Percentiles rank a stretch among this genome's conserved stretches.
phyloP scores from a whole-genome alignment of 108 stramenopile species.

The Cylindrotheca fusiformis region DNA sequence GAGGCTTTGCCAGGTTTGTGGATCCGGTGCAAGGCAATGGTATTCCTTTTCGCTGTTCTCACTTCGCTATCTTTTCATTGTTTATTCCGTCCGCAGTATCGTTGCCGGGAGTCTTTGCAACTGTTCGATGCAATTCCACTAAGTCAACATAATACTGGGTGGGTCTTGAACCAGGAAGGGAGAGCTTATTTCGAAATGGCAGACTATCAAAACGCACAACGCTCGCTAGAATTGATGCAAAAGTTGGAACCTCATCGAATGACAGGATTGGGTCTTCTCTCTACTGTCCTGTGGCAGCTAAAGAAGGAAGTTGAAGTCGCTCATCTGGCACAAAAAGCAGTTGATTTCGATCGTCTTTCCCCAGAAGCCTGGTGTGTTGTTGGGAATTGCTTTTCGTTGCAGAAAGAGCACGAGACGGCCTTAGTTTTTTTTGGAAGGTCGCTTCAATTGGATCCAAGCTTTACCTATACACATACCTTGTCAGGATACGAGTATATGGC shows the following conservation, averaged over 20 bases:
- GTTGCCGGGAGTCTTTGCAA: conserved; percentile 74
- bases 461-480: conserved; percentile 94
- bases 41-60: not conserved
- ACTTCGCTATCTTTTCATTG: not conserved
- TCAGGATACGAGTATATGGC: conserved; percentile 97
- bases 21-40: not conserved
- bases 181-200: conserved; percentile 93
- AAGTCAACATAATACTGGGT: conserved; percentile 85
- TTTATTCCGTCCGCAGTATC: conserved; percentile 37
- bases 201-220: conserved; percentile 87
- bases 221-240: conserved; percentile 82
- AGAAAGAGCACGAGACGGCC: conserved; percentile 97
- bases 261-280: conserved; percentile 90
- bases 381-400: conserved; percentile 96
- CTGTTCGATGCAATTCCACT: conserved; percentile 75
- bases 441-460: conserved; percentile 84
- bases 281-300: conserved; percentile 93
- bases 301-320: conserved; percentile 95
- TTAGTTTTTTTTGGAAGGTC: conserved; percentile 92
- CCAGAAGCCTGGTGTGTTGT: conserved; percentile 96
- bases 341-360: conserved; percentile 82
- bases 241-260: conserved; percentile 87
- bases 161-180: conserved; percentile 92
- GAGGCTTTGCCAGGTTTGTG: conserved; percentile 51
- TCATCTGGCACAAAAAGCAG: conserved; percentile 86